Percentiles rank a stretch among this genome's conserved stretches.
These are phyloP conservation scores for Phanerochaete carnosa DNA, from an alignment of 768 basidiomycete genomes.

Conservation along the genomic window DNA sequence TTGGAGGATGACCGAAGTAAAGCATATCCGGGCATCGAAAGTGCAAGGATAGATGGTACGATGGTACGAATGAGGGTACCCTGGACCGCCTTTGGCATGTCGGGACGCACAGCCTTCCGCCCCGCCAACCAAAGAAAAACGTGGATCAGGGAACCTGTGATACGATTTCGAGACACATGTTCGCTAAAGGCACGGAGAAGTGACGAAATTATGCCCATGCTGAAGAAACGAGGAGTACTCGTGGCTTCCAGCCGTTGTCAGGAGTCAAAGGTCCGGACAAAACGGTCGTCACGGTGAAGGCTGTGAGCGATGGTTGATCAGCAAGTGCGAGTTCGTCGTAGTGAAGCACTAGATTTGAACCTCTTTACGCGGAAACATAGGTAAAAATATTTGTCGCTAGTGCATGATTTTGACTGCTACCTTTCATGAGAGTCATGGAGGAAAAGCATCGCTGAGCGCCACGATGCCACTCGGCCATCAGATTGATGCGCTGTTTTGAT, in stretches of 20 bases:
- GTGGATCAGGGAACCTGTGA: background rate
- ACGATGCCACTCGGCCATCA: background rate
- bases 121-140: too few relatives aligned
- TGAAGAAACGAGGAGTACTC: slow-evolving; percentile 7
- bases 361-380: too few relatives aligned
- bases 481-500: background rate
- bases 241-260: background rate
- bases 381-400: too few relatives aligned
- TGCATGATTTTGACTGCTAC: too few relatives aligned
- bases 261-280: too few relatives aligned
- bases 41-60: background rate
- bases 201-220: slow-evolving; percentile 8
- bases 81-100: background rate
- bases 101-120: background rate
- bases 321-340: too few relatives aligned
- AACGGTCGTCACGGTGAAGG: too few relatives aligned
- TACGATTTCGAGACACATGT: background rate
- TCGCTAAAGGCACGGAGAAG: too few relatives aligned
- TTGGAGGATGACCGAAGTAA: background rate
- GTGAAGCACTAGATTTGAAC: too few relatives aligned
- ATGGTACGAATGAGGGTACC: background rate
- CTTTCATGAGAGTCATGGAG: background rate
- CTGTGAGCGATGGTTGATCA: too few relatives aligned
- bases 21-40: background rate
- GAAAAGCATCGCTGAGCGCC: background rate